Evolutionary conservation across 345 rosid species (phyloP), one percentile per base, ranked within the genome.

Genomic region (Excoecaria cochinchinensis): DNA sequence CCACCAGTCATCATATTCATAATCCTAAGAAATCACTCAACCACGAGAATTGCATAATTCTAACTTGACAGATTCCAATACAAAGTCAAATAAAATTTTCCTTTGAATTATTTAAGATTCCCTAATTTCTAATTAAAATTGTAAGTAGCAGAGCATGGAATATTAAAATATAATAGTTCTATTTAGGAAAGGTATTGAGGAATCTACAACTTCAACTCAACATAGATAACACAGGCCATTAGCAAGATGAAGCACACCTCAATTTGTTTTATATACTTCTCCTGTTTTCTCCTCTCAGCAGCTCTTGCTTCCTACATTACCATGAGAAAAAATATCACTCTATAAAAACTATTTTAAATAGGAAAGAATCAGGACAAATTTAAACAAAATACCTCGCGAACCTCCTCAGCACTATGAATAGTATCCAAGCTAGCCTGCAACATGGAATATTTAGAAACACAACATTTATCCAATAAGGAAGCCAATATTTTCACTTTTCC

Each of bases 361-460:
- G 31, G 51, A 65, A 65, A 39, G 47, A n/a, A 6, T 24, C 5
- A 55, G 15, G 51, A 15, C 3, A 21, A 63, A 63, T 17, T 16
- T 7, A 15, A 6, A 44, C 47, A 66, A 69, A 71, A 72, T 80
- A 95, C 99, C 98, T 89, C 94, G 52, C 92, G 97, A 78, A 89
- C 93, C 87, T 88, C 98, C 77, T 93, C 92, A 3, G 91, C 81
- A 80, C 98, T 89, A 75, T 93, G 97, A 66, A 93, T 79, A 55
- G 98, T 90, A 68, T 88, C 99, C 85, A 95, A 84, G 73, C 86
- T 92, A 83, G 97, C 97, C 97, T 94, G 89, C 79, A 86, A 39
- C 69, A 48, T 63, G 1, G 6, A 57, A 17, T 82, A 57, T 80
- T 81, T 65, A 85, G 77, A 73, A 74, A n/a, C 19, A 73, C 16